These are phyloP conservation scores for Metarhizium anisopliae DNA, from an alignment of 2,329 filamentous ascomycete genomes.

Conservation along the genomic window DNA sequence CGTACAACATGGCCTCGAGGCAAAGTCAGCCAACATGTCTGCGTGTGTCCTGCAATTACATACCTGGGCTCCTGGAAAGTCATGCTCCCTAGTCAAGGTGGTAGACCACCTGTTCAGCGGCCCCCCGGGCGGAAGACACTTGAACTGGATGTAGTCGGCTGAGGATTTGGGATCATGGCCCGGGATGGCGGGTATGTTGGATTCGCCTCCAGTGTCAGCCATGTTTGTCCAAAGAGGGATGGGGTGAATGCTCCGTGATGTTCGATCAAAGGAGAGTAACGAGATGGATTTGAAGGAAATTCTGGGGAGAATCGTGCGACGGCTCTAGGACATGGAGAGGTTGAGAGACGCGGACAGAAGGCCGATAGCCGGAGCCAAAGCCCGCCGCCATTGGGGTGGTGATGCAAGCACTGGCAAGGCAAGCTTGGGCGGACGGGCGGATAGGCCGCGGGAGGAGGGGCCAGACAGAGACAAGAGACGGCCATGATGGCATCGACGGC, in stretches of 20 bases:
- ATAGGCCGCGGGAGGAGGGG: too few species aligned
- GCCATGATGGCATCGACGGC: too few species aligned
- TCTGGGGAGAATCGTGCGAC: too few species aligned
- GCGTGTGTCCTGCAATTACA: slow-evolving; percentile 4
- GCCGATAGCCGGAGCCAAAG: background rate
- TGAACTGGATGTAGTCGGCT: slow-evolving; percentile 45
- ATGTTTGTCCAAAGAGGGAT: background rate
- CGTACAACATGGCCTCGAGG: slow-evolving; percentile 81
- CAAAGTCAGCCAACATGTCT: background rate
- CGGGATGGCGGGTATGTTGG: slow-evolving; percentile 11
- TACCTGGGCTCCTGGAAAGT: slow-evolving; percentile 86
- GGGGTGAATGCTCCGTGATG: too few species aligned
- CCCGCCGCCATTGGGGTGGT: too few species aligned
- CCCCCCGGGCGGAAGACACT: slow-evolving; percentile 40
- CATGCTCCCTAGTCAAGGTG: slow-evolving; percentile 72
- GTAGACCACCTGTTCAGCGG: slow-evolving; percentile 79
- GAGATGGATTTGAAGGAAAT: too few species aligned
- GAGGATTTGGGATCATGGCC: slow-evolving; percentile 35
- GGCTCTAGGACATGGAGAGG: background rate
- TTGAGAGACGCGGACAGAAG: background rate
- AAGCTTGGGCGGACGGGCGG: too few species aligned
- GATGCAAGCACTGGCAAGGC: too few species aligned
- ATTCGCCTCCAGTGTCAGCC: slow-evolving; percentile 18
- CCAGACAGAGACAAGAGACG: too few species aligned
- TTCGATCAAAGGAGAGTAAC: too few species aligned